These are phyloP conservation scores for Clonostachys solani DNA, from an alignment of 2,329 filamentous ascomycete genomes.

Conservation along the genomic window DNA sequence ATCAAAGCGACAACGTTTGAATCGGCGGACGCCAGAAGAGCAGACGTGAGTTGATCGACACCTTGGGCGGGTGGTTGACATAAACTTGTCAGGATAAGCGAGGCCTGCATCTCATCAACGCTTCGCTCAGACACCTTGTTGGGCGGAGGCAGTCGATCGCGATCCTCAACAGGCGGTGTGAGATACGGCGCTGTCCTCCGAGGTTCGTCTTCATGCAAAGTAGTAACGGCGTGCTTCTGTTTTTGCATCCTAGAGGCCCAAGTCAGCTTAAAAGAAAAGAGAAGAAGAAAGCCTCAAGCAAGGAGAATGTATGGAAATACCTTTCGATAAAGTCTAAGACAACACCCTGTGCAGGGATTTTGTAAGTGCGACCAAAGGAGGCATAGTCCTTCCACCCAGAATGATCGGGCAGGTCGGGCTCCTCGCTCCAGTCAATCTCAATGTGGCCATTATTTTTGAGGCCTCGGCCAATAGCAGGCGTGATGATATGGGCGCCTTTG, in stretches of 20 bases:
- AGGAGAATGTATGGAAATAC: conserved; percentile 29
- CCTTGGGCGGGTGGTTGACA: conserved; percentile 43
- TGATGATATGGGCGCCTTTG: conserved; percentile 47
- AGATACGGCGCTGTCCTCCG: conserved; percentile 19
- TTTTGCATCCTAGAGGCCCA: conserved; percentile 21
- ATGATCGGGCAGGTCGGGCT: conserved; percentile 45
- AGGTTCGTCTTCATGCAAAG: conserved; percentile 16
- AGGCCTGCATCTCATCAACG: conserved; percentile 63
- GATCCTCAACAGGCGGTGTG: conserved; percentile 12
- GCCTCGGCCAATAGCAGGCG: conserved; percentile 56
- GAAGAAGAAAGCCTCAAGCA: neutral
- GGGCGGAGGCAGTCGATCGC: conserved; percentile 7
- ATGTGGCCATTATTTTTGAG: conserved; percentile 68
- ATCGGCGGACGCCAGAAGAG: conserved; percentile 48
- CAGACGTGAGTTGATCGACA: conserved; percentile 50
- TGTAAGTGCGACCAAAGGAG: conserved; percentile 61
- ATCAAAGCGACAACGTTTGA: conserved; percentile 41
- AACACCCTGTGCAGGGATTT: conserved; percentile 59
- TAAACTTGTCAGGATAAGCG: conserved; percentile 58
- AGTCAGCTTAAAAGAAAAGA: neutral
- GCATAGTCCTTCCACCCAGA: conserved; percentile 52
- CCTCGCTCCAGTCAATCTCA: conserved; percentile 60
- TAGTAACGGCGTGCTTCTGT: conserved; percentile 30
- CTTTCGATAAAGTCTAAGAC: conserved; percentile 69
- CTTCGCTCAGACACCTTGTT: conserved; percentile 26